Evolutionary conservation across 139 green algal species (phyloP).

Genomic region (Micractinium sp.): DNA sequence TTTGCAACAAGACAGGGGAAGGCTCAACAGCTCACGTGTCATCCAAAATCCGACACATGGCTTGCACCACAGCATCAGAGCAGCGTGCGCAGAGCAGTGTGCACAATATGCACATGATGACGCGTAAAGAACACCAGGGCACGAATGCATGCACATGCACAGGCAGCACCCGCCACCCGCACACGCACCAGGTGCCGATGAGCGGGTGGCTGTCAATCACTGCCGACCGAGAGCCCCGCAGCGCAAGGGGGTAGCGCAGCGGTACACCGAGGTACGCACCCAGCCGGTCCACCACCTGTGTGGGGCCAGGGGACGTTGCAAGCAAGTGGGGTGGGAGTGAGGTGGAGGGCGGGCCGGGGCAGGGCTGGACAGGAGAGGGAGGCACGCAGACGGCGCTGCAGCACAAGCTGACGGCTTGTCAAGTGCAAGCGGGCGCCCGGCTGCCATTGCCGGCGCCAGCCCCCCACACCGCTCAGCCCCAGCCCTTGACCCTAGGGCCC

Average conservation of each 20-base stretch:
- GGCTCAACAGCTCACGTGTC: background rate
- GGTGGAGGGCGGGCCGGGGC: background rate
- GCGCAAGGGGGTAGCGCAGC: slow-evolving; percentile 70
- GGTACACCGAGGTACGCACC: slow-evolving; percentile 70
- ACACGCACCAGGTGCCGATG: slow-evolving; percentile 24
- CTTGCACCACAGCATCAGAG: background rate
- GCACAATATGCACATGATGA: background rate
- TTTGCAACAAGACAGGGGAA: background rate
- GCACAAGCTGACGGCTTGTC: background rate
- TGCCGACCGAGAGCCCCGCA: slow-evolving; percentile 52
- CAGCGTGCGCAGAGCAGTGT: background rate
- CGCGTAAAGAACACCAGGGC: too few relatives aligned
- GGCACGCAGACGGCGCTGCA: background rate
- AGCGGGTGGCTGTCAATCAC: slow-evolving; percentile 55
- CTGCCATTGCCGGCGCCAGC: too few relatives aligned
- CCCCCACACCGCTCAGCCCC: too few relatives aligned
- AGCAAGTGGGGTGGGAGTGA: background rate
- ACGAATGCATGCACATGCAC: too few relatives aligned
- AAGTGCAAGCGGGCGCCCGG: background rate
- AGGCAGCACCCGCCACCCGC: background rate
- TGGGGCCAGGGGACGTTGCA: too few relatives aligned
- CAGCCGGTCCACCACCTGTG: slow-evolving; percentile 51
- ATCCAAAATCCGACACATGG: background rate
- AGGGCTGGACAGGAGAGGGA: background rate
- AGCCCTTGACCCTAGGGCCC: too few relatives aligned